These are phyloP conservation scores for Cytospora mali DNA, from an alignment of 2,329 filamentous ascomycete genomes.

Conservation along the genomic window DNA sequence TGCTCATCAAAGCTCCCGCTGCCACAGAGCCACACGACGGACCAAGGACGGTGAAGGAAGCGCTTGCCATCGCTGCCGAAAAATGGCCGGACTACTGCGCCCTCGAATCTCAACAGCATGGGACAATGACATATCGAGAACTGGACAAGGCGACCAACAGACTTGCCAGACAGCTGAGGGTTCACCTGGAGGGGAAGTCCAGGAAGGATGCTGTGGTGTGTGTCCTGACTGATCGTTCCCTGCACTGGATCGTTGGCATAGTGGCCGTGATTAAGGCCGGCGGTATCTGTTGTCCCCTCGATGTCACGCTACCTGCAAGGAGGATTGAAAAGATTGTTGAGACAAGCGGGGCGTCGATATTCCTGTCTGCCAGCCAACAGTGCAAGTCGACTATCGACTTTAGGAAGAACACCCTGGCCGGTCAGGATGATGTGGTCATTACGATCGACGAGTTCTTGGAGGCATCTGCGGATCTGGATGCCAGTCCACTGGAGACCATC, in stretches of 20 bases:
- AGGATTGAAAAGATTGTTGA: slow-evolving; percentile 1
- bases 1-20: neutral
- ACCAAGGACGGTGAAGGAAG: neutral
- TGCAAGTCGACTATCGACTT: neutral
- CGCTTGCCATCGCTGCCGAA: neutral
- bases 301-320: slow-evolving; percentile 4
- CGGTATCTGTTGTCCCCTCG: slow-evolving; percentile 27
- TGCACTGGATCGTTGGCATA: slow-evolving; percentile 26
- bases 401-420: neutral
- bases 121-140: slow-evolving; percentile 5
- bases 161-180: neutral
- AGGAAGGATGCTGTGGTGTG: neutral
- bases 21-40: neutral
- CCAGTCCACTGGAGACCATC: neutral
- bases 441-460: slow-evolving; percentile 1
- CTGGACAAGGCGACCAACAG: slow-evolving; percentile 3
- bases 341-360: slow-evolving; percentile 3
- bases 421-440: neutral
- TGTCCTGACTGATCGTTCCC: slow-evolving; percentile 21
- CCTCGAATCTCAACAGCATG: slow-evolving; percentile 1
- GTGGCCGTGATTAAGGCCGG: slow-evolving; percentile 27
- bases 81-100: slow-evolving; percentile 2
- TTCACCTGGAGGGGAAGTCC: neutral
- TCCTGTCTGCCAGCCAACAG: slow-evolving; percentile 1
- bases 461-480: neutral